phyloP scores from a whole-genome alignment of 768 basidiomycete genomes.

The Chlorophyllum brunneum region DNA sequence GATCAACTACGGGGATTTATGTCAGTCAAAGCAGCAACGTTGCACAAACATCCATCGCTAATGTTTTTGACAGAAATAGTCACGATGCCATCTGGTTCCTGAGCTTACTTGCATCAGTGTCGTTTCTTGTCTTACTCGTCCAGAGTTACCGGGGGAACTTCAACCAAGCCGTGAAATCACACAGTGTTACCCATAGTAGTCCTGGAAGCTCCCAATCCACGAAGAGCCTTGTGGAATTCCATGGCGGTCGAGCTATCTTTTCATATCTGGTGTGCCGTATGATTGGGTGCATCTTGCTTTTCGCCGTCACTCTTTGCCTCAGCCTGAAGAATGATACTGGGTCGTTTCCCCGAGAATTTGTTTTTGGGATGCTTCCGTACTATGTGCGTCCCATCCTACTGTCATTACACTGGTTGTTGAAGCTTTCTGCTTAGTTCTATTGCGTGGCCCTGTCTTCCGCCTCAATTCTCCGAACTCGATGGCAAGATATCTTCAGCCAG shows the following conservation, averaged over 20 bases:
- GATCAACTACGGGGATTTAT: background rate
- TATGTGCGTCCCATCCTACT: slow-evolving; percentile 4
- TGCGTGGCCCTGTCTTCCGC: background rate
- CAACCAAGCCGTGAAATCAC: background rate
- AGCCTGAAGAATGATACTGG: background rate
- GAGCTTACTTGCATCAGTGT: background rate
- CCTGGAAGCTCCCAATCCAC: no score
- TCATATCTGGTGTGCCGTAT: slow-evolving; percentile 44
- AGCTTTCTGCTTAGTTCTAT: background rate
- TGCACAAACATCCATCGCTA: no score
- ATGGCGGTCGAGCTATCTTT: slow-evolving; percentile 47
- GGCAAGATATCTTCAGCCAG: background rate
- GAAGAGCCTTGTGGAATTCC: slow-evolving; percentile 32
- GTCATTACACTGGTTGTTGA: background rate
- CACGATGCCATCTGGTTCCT: slow-evolving; percentile 1
- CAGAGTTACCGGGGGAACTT: background rate
- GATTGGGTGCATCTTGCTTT: slow-evolving; percentile 38
- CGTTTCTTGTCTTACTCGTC: background rate
- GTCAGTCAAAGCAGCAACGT: no score
- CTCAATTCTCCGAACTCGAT: background rate
- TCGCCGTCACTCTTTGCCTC: slow-evolving; percentile 17
- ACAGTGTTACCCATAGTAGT: no score
- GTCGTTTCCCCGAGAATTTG: background rate
- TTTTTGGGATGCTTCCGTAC: background rate
- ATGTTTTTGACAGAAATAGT: background rate